Percentiles rank a stretch among this genome's conserved stretches.
Conservation (phyloP, 2,329 filamentous ascomycete species). For the Colletotrichum coccodes region DNA sequence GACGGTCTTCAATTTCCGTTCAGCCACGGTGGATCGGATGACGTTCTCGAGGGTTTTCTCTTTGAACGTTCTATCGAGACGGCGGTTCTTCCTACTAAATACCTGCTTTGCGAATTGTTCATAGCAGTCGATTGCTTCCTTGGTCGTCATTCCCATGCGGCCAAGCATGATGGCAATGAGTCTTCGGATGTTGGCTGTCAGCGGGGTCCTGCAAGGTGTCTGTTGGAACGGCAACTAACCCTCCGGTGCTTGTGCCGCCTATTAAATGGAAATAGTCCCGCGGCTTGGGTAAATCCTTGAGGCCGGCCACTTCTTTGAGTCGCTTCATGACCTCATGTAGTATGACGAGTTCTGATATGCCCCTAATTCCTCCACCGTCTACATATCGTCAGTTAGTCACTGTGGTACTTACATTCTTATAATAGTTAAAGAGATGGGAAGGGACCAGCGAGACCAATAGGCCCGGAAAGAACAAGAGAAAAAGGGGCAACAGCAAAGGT, state of each 20-base stretch:
- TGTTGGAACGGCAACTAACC: conserved; percentile 29
- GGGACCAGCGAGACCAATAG: too few relatives aligned
- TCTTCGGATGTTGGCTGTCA: conserved; percentile 37
- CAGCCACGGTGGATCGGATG: conserved; percentile 37
- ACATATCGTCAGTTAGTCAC: background rate
- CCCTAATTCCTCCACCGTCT: conserved; percentile 10
- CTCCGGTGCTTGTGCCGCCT: conserved; percentile 43
- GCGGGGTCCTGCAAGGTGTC: background rate
- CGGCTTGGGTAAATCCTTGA: conserved; percentile 35
- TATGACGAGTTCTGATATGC: conserved; percentile 40
- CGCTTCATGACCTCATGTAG: conserved; percentile 39
- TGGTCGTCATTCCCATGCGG: conserved; percentile 53
- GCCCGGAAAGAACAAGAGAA: background rate
- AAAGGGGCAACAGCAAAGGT: background rate
- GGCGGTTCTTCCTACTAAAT: conserved; percentile 43
- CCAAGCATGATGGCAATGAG: conserved; percentile 60
- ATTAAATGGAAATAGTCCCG: conserved; percentile 42
- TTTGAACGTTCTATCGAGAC: conserved; percentile 14
- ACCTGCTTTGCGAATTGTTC: conserved; percentile 46
- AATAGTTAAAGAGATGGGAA: too few relatives aligned
- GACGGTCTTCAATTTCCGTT: conserved; percentile 8
- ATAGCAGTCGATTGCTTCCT: conserved; percentile 54
- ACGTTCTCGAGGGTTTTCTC: conserved; percentile 43
- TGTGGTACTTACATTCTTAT: background rate
- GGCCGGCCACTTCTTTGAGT: conserved; percentile 27